Evolutionary conservation across 2,329 filamentous ascomycete genomes (phyloP).

Genomic region (Fusarium nygamai): DNA sequence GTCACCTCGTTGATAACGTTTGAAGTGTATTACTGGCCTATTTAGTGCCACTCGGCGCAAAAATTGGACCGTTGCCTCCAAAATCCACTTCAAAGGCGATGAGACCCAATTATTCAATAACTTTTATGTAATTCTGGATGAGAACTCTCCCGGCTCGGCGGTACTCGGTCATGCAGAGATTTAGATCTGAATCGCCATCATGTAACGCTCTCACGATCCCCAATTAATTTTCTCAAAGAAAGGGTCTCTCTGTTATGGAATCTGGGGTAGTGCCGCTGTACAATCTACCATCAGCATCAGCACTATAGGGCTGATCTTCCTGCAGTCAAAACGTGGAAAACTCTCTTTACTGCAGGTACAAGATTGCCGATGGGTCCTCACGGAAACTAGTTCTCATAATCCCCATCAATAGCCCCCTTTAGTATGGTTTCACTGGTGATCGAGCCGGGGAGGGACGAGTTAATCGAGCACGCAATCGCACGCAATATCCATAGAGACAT

Average conservation of each 20-base stretch:
- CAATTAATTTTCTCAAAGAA: too few species aligned
- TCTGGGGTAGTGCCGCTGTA: neutral
- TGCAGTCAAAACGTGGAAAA: neutral
- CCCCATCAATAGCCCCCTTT: neutral
- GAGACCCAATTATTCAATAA: slow-evolving; percentile 8
- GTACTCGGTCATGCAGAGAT: neutral
- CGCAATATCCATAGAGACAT: neutral
- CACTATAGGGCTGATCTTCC: neutral
- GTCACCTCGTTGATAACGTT: neutral
- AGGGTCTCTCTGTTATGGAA: neutral
- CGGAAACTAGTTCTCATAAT: neutral
- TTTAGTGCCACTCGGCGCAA: neutral
- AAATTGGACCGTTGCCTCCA: neutral
- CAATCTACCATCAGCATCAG: neutral
- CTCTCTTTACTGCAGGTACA: slow-evolving; percentile 12
- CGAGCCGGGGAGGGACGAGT: neutral
- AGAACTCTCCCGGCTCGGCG: slow-evolving; percentile 6
- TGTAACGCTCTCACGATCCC: too few species aligned
- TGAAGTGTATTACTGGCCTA: neutral
- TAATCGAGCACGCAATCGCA: slow-evolving; percentile 22
- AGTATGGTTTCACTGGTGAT: neutral
- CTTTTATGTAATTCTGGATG: slow-evolving; percentile 12
- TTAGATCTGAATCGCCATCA: neutral
- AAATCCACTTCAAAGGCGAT: neutral
- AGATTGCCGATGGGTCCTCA: neutral